A percentile compares a stretch with the other conserved stretches of the same genome.
phyloP scores from a whole-genome alignment of 371 early-diverging fungal species.

The Syncephalastrum contaminatum region DNA sequence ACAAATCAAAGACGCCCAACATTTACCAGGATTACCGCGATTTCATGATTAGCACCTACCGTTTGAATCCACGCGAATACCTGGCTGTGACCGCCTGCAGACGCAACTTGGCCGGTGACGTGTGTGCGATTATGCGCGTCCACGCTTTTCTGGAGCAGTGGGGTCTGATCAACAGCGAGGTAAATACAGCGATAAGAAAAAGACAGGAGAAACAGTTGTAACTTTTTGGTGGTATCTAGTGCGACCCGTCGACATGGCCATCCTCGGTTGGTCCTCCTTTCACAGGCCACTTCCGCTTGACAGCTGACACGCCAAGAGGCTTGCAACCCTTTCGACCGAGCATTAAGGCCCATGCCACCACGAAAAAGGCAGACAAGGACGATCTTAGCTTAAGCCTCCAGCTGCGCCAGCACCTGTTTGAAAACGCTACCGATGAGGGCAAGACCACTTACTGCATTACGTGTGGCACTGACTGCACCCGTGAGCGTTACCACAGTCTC shows the following conservation, averaged over 20 bases:
- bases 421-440: slow-evolving; percentile 25
- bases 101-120: slow-evolving; percentile 94
- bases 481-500: slow-evolving; percentile 77
- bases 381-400: slow-evolving; percentile 42
- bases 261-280: slow-evolving; percentile 92
- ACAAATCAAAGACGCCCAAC: slow-evolving; percentile 88
- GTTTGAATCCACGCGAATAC: slow-evolving; percentile 93
- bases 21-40: slow-evolving; percentile 96
- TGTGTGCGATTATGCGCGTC: slow-evolving; percentile 95
- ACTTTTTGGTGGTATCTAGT: slow-evolving; percentile 38
- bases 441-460: slow-evolving; percentile 76
- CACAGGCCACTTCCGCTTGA: slow-evolving; percentile 94
- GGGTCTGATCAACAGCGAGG: slow-evolving; percentile 99
- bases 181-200: slow-evolving; percentile 28
- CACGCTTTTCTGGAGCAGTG: slow-evolving; percentile 99
- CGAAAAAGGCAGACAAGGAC: slow-evolving; percentile 7
- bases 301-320: slow-evolving; percentile 95
- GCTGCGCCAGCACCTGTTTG: slow-evolving; percentile 60
- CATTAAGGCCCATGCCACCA: slow-evolving; percentile 23
- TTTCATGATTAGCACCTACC: slow-evolving; percentile 97
- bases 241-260: slow-evolving; percentile 91
- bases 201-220: background rate
- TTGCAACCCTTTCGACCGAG: slow-evolving; percentile 83
- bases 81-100: slow-evolving; percentile 96
- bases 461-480: slow-evolving; percentile 88